Base-by-base conservation (phyloP, 106 monocot genomes). In the Ottelia alismoides region DNA sequence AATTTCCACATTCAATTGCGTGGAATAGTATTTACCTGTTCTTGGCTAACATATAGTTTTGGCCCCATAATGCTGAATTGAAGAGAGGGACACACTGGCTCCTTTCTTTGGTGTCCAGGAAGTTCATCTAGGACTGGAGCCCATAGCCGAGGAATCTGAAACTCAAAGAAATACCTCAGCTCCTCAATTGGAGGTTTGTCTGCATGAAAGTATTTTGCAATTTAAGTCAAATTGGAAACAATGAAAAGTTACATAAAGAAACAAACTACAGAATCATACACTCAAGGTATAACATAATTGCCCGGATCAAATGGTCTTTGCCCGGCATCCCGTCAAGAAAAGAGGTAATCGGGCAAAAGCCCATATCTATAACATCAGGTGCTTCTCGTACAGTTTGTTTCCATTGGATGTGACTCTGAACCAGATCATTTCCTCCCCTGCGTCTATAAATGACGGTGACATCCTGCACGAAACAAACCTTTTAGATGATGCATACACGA, bases 31-130 rank as follows among this genome's bases (percentile, higher is more conserved):
- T n/a, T n/a, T 75, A 83, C 88, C 83, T 88, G 88, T 31, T 88
- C 83, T 79, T 79, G 88, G 79, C 88, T 88, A 27, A 88, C 52
- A 52, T 79, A 79, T 20, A 88, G 73, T 64, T 76, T 88, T 25
- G 76, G 76, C 4, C 83, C 88, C 88, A 88, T 83, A 11, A 88
- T 67, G 64, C 88, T 88, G 70, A 88, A 88, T 57, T 83, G 88
- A 73, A 88, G 58, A 65, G 49, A 65, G 7, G 79, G 88, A 62
- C 83, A 88, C 27, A 88, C 76, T 43, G 88, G 83, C 21, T 76
- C 83, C 55, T 73, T 88, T 66, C 76, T 73, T 68, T 76, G 79
- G 62, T 71, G 70, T 31, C 79, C 78, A 18, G 73, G 88, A 58
- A 73, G 61, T 17, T 66, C 56, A 49, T 79, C 73, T 57, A 56